These are phyloP conservation scores for Lojkania enalia DNA, from an alignment of 2,329 filamentous ascomycete species.

Conservation along the genomic window DNA sequence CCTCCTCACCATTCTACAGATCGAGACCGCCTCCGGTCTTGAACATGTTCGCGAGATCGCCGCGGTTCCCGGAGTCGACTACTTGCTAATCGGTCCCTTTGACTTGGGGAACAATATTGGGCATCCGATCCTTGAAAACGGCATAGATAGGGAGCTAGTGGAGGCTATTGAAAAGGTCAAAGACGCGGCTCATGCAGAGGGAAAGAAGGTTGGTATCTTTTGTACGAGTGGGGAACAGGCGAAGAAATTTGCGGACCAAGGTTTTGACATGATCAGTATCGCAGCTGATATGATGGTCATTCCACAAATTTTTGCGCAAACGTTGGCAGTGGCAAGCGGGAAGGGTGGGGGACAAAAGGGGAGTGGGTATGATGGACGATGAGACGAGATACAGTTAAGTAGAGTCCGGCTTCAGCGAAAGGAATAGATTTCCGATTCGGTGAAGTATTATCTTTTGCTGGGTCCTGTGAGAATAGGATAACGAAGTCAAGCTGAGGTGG, in stretches of 20 bases:
- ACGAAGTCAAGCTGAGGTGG: too few species aligned
- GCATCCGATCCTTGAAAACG: conserved; percentile 52
- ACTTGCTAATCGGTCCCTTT: conserved; percentile 59
- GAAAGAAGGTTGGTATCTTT: conserved; percentile 60
- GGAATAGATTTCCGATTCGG: too few species aligned
- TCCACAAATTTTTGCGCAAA: conserved; percentile 45
- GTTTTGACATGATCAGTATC: conserved; percentile 58
- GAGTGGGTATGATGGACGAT: conserved; percentile 18
- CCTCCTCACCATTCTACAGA: conserved; percentile 55
- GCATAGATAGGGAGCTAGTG: conserved; percentile 55
- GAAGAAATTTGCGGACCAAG: conserved; percentile 55
- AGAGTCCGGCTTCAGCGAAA: too few species aligned
- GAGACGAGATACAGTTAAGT: conserved; percentile 1
- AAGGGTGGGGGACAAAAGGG: conserved; percentile 13
- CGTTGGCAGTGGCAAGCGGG: conserved; percentile 37
- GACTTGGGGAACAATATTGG: conserved; percentile 63
- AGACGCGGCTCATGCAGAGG: conserved; percentile 55
- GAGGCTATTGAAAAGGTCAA: conserved; percentile 57
- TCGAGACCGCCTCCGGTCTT: conserved; percentile 50
- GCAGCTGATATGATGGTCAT: conserved; percentile 53
- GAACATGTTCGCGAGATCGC: conserved; percentile 53
- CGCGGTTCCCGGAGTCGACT: conserved; percentile 56
- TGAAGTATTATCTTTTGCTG: too few species aligned
- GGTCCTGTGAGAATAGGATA: too few species aligned
- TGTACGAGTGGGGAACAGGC: conserved; percentile 57